A percentile compares a stretch with the other conserved stretches of the same genome.
Evolutionary conservation across 495 filamentous ascomycete species (phyloP).

Genomic region (Penicillium coffeae): DNA sequence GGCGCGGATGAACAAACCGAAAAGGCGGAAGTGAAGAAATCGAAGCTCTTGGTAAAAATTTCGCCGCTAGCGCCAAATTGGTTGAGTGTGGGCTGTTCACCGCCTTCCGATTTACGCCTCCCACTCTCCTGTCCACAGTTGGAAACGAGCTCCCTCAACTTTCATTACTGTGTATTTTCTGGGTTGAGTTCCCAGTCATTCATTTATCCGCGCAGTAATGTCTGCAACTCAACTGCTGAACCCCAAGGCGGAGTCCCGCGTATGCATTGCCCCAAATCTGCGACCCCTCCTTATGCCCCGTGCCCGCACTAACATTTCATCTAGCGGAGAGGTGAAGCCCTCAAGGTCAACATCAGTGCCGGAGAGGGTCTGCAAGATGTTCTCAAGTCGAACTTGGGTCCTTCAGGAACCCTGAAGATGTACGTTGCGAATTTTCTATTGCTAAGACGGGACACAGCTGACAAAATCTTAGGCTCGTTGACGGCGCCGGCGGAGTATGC

Average conservation of each 20-base stretch:
- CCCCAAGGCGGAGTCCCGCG: conserved; percentile 95
- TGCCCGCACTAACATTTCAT: conserved; percentile 37
- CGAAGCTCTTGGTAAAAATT: conserved; percentile 36
- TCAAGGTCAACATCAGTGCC: conserved; percentile 92
- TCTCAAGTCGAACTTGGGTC: conserved; percentile 91
- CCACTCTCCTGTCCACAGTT: conserved; percentile 2
- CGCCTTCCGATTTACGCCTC: conserved; percentile 3
- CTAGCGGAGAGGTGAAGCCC: conserved; percentile 90
- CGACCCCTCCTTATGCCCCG: conserved; percentile 12
- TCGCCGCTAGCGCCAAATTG: conserved; percentile 39
- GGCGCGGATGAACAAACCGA: conserved; percentile 23
- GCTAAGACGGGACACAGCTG: conserved; percentile 22
- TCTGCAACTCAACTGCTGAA: conserved; percentile 92
- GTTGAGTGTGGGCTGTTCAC: conserved; percentile 35
- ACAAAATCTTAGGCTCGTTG: conserved; percentile 69
- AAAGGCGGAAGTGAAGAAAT: conserved; percentile 33
- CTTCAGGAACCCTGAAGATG: conserved; percentile 96
- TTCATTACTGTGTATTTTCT: conserved; percentile 20
- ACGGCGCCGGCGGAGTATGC: conserved; percentile 86
- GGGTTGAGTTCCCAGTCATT: conserved; percentile 23
- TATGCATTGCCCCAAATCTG: conserved; percentile 38
- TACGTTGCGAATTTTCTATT: conserved; percentile 33
- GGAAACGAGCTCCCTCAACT: conserved; percentile 3
- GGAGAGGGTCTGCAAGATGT: conserved; percentile 96
- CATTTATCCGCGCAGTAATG: conserved; percentile 35